A percentile compares a stretch with the other conserved stretches of the same genome.
Evolutionary conservation across 148 eudicot genomes (phyloP).

Genomic region (Silene conica): DNA sequence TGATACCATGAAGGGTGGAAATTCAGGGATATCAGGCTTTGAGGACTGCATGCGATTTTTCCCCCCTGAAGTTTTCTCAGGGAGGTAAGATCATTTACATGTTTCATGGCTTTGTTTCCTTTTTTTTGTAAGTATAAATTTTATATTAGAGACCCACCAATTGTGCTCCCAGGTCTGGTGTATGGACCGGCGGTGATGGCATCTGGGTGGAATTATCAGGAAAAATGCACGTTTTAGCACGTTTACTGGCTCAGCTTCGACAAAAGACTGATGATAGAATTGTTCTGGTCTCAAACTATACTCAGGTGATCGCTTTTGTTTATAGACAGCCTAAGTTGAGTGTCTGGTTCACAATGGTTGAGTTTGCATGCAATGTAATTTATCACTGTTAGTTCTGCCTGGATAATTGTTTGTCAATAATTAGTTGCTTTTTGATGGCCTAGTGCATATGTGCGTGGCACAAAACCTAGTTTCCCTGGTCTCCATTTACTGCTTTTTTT

Average conservation of each 20-base stretch:
- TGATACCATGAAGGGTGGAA: conserved; percentile 80
- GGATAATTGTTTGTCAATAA: background rate
- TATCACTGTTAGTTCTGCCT: background rate
- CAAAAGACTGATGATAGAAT: conserved; percentile 95
- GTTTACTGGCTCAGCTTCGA: conserved; percentile 74
- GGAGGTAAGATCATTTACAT: conserved; percentile 45
- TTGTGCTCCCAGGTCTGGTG: conserved; percentile 69
- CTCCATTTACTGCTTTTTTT: background rate
- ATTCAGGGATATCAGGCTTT: conserved; percentile 78
- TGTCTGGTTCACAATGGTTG: background rate
- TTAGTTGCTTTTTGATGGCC: background rate
- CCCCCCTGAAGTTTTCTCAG: conserved; percentile 86
- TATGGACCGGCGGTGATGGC: conserved; percentile 92
- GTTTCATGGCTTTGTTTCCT: background rate
- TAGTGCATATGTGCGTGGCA: background rate
- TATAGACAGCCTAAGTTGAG: background rate
- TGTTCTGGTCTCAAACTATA: conserved; percentile 95
- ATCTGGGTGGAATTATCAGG: conserved; percentile 97
- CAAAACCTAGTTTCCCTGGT: background rate
- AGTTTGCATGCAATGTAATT: conserved; percentile 4
- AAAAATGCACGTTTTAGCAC: conserved; percentile 94
- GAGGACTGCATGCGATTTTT: conserved; percentile 87
- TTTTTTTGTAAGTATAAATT: conserved; percentile 1
- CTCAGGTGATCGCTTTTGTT: conserved; percentile 54
- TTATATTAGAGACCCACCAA: background rate